Evolutionary conservation across 352 stramenopile genomes (phyloP).

Genomic region (Blastocystis sp.): DNA sequence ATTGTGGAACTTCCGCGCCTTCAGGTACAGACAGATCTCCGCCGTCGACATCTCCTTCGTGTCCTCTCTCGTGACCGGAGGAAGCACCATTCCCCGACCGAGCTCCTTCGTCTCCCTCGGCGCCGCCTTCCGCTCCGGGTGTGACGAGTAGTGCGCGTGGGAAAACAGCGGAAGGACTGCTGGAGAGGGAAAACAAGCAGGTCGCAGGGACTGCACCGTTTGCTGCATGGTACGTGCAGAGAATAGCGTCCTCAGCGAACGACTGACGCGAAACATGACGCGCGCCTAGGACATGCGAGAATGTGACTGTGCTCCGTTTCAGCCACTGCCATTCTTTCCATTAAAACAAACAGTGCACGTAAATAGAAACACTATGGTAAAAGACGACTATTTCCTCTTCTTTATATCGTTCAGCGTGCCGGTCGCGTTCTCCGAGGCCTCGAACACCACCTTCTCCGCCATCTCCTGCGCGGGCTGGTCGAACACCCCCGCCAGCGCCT

Average conservation of each 20-base stretch:
- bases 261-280: not conserved
- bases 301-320: not conserved
- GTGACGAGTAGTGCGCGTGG: no score
- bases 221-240: not conserved
- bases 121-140: no score
- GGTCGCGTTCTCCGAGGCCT: slow-evolving; percentile 32
- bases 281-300: not conserved
- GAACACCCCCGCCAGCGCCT: slow-evolving; percentile 71
- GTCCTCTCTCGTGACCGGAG: slow-evolving; percentile 16
- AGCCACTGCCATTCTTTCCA: not conserved
- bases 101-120: not conserved
- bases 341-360: slow-evolving; percentile 4
- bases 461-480: not conserved
- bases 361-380: slow-evolving; percentile 59
- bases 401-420: slow-evolving; percentile 62
- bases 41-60: slow-evolving; percentile 21
- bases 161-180: no score
- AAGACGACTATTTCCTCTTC: slow-evolving; percentile 52
- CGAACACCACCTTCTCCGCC: slow-evolving; percentile 39
- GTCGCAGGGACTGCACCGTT: not conserved
- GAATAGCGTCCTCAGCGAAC: not conserved
- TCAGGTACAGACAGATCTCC: slow-evolving; percentile 58
- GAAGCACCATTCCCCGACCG: not conserved
- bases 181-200: no score
- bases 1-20: slow-evolving; percentile 2